phyloP scores from a whole-genome alignment of 495 filamentous ascomycete species.

The Aspergillus conjunctus region DNA sequence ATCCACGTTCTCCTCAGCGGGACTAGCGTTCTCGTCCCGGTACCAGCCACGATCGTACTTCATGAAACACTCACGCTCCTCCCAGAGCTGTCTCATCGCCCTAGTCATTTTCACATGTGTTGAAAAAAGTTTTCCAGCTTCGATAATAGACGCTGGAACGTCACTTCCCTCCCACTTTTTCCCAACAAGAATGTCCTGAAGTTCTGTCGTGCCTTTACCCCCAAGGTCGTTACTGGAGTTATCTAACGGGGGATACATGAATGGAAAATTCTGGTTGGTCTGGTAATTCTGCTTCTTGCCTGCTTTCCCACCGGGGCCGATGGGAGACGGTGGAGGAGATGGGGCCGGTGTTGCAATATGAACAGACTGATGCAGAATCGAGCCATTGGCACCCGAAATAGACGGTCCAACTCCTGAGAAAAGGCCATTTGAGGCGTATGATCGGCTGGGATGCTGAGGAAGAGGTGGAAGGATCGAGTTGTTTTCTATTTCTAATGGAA shows the following conservation, averaged over 20 bases:
- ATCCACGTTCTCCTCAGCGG: constrained; percentile 39
- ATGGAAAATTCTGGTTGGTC: constrained; percentile 97
- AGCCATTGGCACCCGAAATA: constrained; percentile 56
- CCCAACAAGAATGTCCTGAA: constrained; percentile 75
- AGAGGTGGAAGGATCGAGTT: constrained; percentile 88
- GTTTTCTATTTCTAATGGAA: constrained; percentile 86
- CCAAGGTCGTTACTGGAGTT: constrained; percentile 79
- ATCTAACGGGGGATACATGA: constrained; percentile 92
- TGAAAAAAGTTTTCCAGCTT: constrained; percentile 92
- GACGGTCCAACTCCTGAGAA: constrained; percentile 47
- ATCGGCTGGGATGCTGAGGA: constrained; percentile 67
- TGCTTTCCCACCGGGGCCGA: constrained; percentile 82
- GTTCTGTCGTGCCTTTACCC: constrained; percentile 76
- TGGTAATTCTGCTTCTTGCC: constrained; percentile 99
- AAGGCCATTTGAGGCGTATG: constrained; percentile 40
- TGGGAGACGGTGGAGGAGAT: constrained; percentile 93
- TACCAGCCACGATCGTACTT: constrained; percentile 91
- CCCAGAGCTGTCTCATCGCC: constrained; percentile 91
- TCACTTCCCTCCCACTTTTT: constrained; percentile 88
- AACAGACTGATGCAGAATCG: constrained; percentile 92
- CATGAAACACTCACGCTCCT: constrained; percentile 86
- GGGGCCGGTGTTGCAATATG: constrained; percentile 97
- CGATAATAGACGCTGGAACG: constrained; percentile 87
- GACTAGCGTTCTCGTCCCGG: constrained; percentile 47
- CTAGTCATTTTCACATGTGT: constrained; percentile 85